phyloP scores from a whole-genome alignment of 768 basidiomycete genomes.

The Lactarius hatsudake region DNA sequence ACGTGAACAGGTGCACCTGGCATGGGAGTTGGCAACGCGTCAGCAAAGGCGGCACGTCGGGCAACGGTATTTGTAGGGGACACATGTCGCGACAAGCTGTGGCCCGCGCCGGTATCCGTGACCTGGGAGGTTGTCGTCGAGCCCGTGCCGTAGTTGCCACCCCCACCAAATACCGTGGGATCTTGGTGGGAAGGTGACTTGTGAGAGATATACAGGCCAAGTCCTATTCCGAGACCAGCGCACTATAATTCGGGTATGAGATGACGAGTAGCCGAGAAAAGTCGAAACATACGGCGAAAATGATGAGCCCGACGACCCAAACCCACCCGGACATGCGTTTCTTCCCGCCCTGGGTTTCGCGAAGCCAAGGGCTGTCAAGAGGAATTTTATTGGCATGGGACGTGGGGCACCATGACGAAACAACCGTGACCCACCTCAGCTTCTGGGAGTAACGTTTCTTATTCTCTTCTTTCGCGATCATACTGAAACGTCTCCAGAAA shows the following conservation, averaged over 20 bases:
- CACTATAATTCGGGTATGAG: slow-evolving; percentile 33
- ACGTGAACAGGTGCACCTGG: slow-evolving; percentile 17
- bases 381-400: neutral
- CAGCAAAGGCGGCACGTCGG: slow-evolving; percentile 34
- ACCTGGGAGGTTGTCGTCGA: slow-evolving; percentile 21
- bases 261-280: neutral
- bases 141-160: slow-evolving; percentile 41
- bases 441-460: slow-evolving; percentile 41
- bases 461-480: slow-evolving; percentile 70
- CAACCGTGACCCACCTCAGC: slow-evolving; percentile 38
- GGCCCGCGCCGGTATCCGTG: slow-evolving; percentile 19
- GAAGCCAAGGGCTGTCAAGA: slow-evolving; percentile 57
- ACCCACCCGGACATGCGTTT: slow-evolving; percentile 63
- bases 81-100: slow-evolving; percentile 41
- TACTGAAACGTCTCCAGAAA: slow-evolving; percentile 85
- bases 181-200: slow-evolving; percentile 46
- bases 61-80: slow-evolving; percentile 61
- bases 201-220: slow-evolving; percentile 60
- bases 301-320: slow-evolving; percentile 60
- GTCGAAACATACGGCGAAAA: slow-evolving; percentile 48
- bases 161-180: slow-evolving; percentile 66
- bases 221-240: slow-evolving; percentile 53
- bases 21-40: slow-evolving; percentile 27
- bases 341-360: slow-evolving; percentile 54
- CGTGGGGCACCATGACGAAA: neutral